Evolutionary conservation across 441 rosid species (phyloP), one percentile per base, ranked within the genome.

Genomic region (Pelargonium fulgidum): DNA sequence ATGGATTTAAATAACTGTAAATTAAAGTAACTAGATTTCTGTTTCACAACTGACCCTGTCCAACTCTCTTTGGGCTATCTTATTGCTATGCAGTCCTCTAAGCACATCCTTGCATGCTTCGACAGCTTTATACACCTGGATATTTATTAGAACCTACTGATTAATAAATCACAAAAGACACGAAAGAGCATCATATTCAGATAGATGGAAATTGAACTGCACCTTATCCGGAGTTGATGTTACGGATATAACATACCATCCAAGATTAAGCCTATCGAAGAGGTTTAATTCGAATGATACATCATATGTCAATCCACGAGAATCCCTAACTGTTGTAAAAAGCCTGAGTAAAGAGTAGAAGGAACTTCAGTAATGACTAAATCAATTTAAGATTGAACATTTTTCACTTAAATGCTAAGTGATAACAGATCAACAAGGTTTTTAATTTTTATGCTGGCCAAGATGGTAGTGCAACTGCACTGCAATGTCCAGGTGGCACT

Each of bases 171-270:
- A 62, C 44, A 8, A 41, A 72, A 73, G 36, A 16, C 52, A 42
- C 16, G 52, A 33, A 22, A 62, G 54, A 66, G 1, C 3, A 26
- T 19, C 36, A 13, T 5, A 71, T 67, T 36, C 42, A 50, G 17
- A n/a, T 3, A 6, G 17, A n/a, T 50, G 54, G 19, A 13, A 50
- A 50, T 3, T 14, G 58, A 50, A 50, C n/a, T 65, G 54, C 82
- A 93, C 97, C 98, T 95, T 95, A 76, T 83, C 80, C 2, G 99
- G 99, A 70, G 99, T 90, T 50, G 99, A 95, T 69, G 99, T 95
- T 64, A 95, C 99, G 68, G 97, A 90, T 78, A 95, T 80, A 76
- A 95, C 99, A 84, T 92, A 95, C 99, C 99, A 95, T 62, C 99
- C 99, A 71, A 95, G 98, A 66, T 87, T 85, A 71, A 95, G 90